A percentile compares a stretch with the other conserved stretches of the same genome.
These are phyloP conservation scores for Silybum marianum DNA, from an alignment of 129 eudicot species.

Conservation along the genomic window DNA sequence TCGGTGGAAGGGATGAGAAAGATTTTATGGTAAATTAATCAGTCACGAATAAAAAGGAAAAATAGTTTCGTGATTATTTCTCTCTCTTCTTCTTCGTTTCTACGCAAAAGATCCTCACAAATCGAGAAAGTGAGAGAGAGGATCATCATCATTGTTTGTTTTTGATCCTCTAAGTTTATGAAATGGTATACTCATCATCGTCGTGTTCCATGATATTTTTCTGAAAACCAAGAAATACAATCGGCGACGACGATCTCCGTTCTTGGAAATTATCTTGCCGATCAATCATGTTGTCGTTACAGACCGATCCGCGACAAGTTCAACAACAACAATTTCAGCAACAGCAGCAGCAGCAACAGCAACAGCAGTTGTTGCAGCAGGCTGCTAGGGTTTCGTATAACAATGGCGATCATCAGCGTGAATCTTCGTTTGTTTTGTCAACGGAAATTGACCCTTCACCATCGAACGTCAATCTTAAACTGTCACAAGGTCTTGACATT, in stretches of 20 bases:
- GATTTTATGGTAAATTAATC: slow-evolving; percentile 13
- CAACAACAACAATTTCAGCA: slow-evolving; percentile 44
- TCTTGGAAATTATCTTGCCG: background rate
- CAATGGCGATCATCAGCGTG: slow-evolving; percentile 61
- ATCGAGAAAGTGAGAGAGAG: slow-evolving; percentile 20
- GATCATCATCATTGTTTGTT: slow-evolving; percentile 18
- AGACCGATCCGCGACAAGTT: slow-evolving; percentile 73
- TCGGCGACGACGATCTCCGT: slow-evolving; percentile 33
- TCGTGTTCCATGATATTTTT: slow-evolving; percentile 41
- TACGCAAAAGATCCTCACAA: slow-evolving; percentile 29
- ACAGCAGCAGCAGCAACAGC: slow-evolving; percentile 39
- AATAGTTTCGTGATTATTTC: slow-evolving; percentile 19
- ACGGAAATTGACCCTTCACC: slow-evolving; percentile 37
- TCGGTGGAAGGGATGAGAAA: slow-evolving; percentile 28
- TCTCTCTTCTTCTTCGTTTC: slow-evolving; percentile 36
- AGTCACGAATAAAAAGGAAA: slow-evolving; percentile 22
- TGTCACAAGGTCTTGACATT: slow-evolving; percentile 38
- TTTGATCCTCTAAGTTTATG: slow-evolving; percentile 32
- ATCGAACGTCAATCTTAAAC: slow-evolving; percentile 33
- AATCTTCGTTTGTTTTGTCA: slow-evolving; percentile 48
- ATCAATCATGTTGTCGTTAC: slow-evolving; percentile 63
- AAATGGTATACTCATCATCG: slow-evolving; percentile 34
- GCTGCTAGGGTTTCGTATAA: slow-evolving; percentile 63
- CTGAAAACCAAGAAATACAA: slow-evolving; percentile 3
- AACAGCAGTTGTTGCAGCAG: slow-evolving; percentile 45